Evolutionary conservation across 1,284 basidiomycete species (phyloP).

Genomic region (Ceratobasidium papillatum): DNA sequence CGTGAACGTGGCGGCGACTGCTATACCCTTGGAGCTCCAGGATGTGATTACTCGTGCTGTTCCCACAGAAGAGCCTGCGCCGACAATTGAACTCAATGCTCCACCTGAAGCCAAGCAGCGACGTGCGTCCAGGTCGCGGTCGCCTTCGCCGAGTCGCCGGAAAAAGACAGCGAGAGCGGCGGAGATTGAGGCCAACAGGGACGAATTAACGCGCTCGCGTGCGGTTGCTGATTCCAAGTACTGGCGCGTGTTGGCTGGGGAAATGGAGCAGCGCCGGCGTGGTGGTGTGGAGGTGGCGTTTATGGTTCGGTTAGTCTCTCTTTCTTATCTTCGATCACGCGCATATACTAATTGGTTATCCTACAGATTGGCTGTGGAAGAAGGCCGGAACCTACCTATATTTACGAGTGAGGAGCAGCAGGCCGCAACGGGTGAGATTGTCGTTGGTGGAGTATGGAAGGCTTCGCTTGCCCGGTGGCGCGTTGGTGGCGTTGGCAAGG

Average conservation of each 20-base stretch:
- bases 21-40: slow-evolving; percentile 15
- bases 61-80: not conserved
- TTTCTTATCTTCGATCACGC: not conserved
- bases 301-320: slow-evolving; percentile 31
- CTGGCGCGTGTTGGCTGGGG: slow-evolving; percentile 31
- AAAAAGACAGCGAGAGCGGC: not conserved
- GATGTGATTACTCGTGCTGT: not conserved
- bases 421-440: slow-evolving; percentile 29
- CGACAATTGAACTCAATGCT: slow-evolving; percentile 19
- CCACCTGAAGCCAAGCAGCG: not conserved
- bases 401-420: slow-evolving; percentile 37
- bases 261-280: slow-evolving; percentile 33
- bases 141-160: slow-evolving; percentile 20
- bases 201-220: slow-evolving; percentile 14
- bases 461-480: slow-evolving; percentile 31
- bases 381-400: slow-evolving; percentile 31
- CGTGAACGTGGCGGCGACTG: slow-evolving; percentile 11
- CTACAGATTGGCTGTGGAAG: slow-evolving; percentile 21
- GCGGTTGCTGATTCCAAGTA: slow-evolving; percentile 31
- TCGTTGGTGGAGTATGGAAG: slow-evolving; percentile 33
- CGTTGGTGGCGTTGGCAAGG: slow-evolving; percentile 29
- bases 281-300: slow-evolving; percentile 23
- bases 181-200: slow-evolving; percentile 7
- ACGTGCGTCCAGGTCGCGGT: slow-evolving; percentile 14
- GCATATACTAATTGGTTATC: not conserved